phyloP scores from a whole-genome alignment of 768 basidiomycete species.

The Amanita jacksonii region DNA sequence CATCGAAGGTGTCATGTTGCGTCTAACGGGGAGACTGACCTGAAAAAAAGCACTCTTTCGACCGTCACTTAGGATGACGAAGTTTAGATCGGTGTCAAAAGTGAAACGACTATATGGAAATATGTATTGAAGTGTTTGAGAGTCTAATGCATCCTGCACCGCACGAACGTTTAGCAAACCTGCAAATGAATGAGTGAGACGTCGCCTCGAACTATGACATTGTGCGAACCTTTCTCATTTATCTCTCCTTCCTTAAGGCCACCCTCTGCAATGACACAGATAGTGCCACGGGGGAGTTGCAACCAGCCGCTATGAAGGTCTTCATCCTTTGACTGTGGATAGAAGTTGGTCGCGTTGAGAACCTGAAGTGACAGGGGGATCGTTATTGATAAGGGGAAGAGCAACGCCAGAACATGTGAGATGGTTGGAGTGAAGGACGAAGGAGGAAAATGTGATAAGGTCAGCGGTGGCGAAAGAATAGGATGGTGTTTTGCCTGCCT shows the following conservation, averaged over 20 bases:
- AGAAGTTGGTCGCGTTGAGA: slow-evolving; percentile 49
- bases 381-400: slow-evolving; percentile 47
- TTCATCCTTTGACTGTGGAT: slow-evolving; percentile 64
- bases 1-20: background rate
- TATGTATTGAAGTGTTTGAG: slow-evolving; percentile 60
- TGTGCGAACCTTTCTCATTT: slow-evolving; percentile 36
- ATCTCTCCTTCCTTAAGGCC: slow-evolving; percentile 62
- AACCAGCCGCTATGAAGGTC: slow-evolving; percentile 63
- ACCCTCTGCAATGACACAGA: slow-evolving; percentile 55
- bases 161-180: slow-evolving; percentile 57
- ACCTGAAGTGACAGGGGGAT: slow-evolving; percentile 54
- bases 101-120: slow-evolving; percentile 70
- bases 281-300: slow-evolving; percentile 56
- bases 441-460: slow-evolving; percentile 52
- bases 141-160: slow-evolving; percentile 51
- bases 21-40: slow-evolving; percentile 25
- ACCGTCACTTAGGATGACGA: slow-evolving; percentile 54
- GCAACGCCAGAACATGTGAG: slow-evolving; percentile 39
- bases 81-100: slow-evolving; percentile 68
- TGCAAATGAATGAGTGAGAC: slow-evolving; percentile 14
- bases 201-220: slow-evolving; percentile 10
- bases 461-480: slow-evolving; percentile 58
- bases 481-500: slow-evolving; percentile 63
- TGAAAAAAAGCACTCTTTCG: slow-evolving; percentile 65
- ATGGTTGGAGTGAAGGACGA: slow-evolving; percentile 35